Conservation (phyloP, 31 red algal genomes). For the Pterothamnion heteromorphum region DNA sequence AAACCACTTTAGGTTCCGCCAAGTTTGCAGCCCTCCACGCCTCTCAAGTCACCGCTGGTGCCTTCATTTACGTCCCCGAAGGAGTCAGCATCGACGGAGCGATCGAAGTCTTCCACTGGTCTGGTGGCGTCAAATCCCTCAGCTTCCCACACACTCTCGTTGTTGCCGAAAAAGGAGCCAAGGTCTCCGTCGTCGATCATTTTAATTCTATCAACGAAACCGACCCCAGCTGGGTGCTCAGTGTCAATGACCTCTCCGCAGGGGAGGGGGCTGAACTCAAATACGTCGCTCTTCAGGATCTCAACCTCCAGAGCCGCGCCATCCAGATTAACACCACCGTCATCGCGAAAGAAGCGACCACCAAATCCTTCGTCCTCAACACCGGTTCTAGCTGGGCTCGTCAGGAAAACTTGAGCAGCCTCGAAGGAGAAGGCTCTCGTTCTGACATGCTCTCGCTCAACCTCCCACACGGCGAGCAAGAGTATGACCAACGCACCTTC, state of each 20-base stretch:
- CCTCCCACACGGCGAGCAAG: neutral
- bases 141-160: too few relatives aligned
- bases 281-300: neutral
- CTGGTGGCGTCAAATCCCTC: too few relatives aligned
- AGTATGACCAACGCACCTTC: conserved; percentile 15
- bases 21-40: neutral
- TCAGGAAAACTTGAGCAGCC: neutral
- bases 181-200: neutral
- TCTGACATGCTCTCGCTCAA: neutral
- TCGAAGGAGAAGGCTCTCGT: neutral
- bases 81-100: too few relatives aligned
- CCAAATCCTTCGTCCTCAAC: neutral
- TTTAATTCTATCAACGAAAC: neutral
- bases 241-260: neutral
- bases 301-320: neutral
- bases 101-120: too few relatives aligned
- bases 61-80: too few relatives aligned
- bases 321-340: neutral
- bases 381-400: neutral
- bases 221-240: neutral
- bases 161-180: neutral
- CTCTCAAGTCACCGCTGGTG: neutral
- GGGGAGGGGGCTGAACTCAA: neutral
- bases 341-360: neutral
- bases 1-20: neutral